Evolutionary conservation across 306 rosid species (phyloP).

Genomic region (Vicia sativa): DNA sequence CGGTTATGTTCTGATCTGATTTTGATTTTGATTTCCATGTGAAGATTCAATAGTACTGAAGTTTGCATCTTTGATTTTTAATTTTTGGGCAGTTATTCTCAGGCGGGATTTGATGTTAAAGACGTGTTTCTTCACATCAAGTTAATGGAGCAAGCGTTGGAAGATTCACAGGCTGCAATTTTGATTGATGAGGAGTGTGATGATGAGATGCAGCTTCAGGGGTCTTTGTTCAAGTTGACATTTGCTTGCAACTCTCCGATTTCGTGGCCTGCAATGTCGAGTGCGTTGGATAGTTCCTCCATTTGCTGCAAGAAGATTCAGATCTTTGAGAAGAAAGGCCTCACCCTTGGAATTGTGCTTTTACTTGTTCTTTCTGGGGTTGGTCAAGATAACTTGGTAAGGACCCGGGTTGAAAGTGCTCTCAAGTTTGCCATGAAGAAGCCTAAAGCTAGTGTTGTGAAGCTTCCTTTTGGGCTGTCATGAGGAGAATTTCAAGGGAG

Average conservation of each 20-base stretch:
- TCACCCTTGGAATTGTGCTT: conserved; percentile 70
- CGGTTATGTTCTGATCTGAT: conserved; percentile 6
- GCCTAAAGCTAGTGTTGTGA: conserved; percentile 62
- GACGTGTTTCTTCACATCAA: conserved; percentile 91
- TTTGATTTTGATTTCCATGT: conserved; percentile 11
- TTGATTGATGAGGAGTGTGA: conserved; percentile 72
- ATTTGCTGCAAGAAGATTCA: conserved; percentile 85
- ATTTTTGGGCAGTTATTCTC: conserved; percentile 67
- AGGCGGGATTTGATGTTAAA: conserved; percentile 84
- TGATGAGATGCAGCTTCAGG: conserved; percentile 63
- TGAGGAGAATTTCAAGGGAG: conserved; percentile 76
- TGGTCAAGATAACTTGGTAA: conserved; percentile 62
- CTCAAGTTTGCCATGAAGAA: conserved; percentile 71
- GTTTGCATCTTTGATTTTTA: conserved; percentile 1
- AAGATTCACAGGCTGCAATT: conserved; percentile 76
- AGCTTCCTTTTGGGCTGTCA: conserved; percentile 90
- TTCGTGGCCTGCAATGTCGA: conserved; percentile 80
- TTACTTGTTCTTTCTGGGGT: conserved; percentile 58
- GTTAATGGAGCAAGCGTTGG: conserved; percentile 72
- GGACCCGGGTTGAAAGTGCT: conserved; percentile 70
- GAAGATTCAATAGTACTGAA: conserved; percentile 3
- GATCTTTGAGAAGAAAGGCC: conserved; percentile 84
- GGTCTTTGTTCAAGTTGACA: conserved; percentile 70
- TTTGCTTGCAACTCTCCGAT: conserved; percentile 81
- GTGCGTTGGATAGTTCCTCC: conserved; percentile 63